Evolutionary conservation across 192 early-diverging fungal genomes (phyloP).

Genomic region (Kickxella alabastrina): DNA sequence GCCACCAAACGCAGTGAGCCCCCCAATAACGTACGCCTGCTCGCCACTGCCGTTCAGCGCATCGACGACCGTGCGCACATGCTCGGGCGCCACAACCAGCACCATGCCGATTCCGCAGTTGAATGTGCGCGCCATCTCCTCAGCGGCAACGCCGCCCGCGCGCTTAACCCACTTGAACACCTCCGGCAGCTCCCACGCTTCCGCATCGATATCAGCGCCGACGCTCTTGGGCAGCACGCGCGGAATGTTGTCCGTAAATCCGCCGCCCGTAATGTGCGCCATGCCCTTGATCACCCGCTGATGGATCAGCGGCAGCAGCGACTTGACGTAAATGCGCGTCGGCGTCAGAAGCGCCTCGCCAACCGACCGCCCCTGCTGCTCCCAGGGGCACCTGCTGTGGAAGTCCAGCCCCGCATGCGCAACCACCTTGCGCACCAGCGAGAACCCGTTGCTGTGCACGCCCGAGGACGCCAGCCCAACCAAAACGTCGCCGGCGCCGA

Average conservation of each 20-base stretch:
- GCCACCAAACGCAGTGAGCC: constrained; percentile 31
- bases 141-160: constrained; percentile 60
- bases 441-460: constrained; percentile 99
- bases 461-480: constrained; percentile 94
- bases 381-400: constrained; percentile 72
- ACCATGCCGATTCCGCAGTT: constrained; percentile 99
- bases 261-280: constrained; percentile 98
- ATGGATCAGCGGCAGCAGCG: constrained; percentile 78
- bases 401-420: constrained; percentile 68
- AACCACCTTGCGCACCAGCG: constrained; percentile 90
- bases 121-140: constrained; percentile 94
- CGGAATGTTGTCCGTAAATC: constrained; percentile 97
- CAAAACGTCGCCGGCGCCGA: constrained; percentile 77
- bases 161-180: constrained; percentile 94
- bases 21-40: constrained; percentile 67
- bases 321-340: constrained; percentile 94
- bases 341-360: constrained; percentile 88
- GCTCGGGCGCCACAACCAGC: constrained; percentile 66
- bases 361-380: constrained; percentile 48
- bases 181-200: constrained; percentile 74
- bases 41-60: constrained; percentile 64
- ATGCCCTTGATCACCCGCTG: constrained; percentile 82
- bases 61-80: constrained; percentile 58
- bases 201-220: constrained; percentile 80
- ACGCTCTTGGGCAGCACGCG: constrained; percentile 83